Base-by-base conservation (phyloP, 768 basidiomycete genomes). In the Boletus pseudo-olivaceus region DNA sequence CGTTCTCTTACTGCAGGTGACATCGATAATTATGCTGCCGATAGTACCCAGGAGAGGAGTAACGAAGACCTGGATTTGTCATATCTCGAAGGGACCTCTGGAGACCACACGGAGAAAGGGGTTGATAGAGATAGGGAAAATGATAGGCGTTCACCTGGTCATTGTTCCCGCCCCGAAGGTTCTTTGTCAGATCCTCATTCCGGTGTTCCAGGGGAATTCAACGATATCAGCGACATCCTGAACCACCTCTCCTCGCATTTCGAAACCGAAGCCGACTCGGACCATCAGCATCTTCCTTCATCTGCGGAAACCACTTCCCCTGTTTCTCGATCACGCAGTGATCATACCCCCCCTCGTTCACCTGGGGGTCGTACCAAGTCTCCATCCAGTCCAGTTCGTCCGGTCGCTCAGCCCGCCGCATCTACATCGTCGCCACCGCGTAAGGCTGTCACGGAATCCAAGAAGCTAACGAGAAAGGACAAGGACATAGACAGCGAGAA, bases 151-250 rank as follows among this genome's bases (percentile, higher is more conserved):
- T 71, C 75, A 40, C 67, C 63, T n/a, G 57, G 41, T 33, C 60
- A 55, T 37, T 57, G 53, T 32, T 42, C 53, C 20, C 62, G 63
- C 47, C 61, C 71, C 51, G 54, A 63, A 49, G 60, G 62, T 56
- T 67, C 75, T 44, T 70, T 78, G 49, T 65, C 74, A 27, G 66
- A 71, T 62, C 75, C 74, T 47, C 75, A 82, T 30, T 75, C 81
- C 23, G 69, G 78, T 44, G 78, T 81, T 38, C 75, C 78, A 17
- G 77, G 77, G 29, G 85, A 82, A 63, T 88, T 85, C 66, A 76
- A 81, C 41, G 88, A 90, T 62, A 82, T 91, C 55, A 83, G 79
- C 64, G 89, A 90, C 62, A 90, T 90, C 51, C 71, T 91, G 52
- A 85, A 79, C 63, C 88, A 90, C 60, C 79, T 89, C 35, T 83